Evolutionary conservation across 495 filamentous ascomycete genomes (phyloP).

Genomic region (Penicillium salamii): DNA sequence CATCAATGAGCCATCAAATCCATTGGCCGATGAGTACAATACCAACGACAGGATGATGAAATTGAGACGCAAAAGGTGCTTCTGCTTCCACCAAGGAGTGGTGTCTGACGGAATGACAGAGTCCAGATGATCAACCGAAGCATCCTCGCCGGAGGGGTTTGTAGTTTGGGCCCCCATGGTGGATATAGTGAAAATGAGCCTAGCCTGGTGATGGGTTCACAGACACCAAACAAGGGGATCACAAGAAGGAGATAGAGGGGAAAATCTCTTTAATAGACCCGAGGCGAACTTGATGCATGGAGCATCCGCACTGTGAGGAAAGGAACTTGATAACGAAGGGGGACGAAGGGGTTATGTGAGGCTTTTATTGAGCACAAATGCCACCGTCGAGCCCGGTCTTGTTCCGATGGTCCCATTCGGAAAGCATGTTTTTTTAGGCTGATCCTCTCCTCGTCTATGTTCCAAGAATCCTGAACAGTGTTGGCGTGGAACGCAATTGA

Average conservation of each 20-base stretch:
- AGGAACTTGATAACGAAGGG: neutral
- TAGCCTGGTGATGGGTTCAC: too few relatives aligned
- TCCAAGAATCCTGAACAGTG: neutral
- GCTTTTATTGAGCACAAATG: neutral
- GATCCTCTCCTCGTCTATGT: neutral
- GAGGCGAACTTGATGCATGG: neutral
- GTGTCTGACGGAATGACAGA: slow-evolving; percentile 31
- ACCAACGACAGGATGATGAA: slow-evolving; percentile 37
- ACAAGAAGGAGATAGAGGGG: too few relatives aligned
- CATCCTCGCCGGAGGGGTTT: neutral
- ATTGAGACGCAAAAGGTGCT: slow-evolving; percentile 38
- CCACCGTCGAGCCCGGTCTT: neutral
- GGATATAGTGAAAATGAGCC: too few relatives aligned
- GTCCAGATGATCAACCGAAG: slow-evolving; percentile 6
- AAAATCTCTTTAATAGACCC: too few relatives aligned
- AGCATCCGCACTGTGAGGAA: neutral
- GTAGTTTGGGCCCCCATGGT: neutral
- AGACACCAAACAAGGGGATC: too few relatives aligned
- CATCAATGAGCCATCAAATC: slow-evolving; percentile 27
- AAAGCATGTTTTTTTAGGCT: neutral
- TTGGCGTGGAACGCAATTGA: neutral
- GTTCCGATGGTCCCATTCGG: slow-evolving; percentile 1
- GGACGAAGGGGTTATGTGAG: neutral
- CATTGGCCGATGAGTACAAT: slow-evolving; percentile 36
- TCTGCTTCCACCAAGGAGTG: slow-evolving; percentile 29